phyloP scores from a whole-genome alignment of 2,329 filamentous ascomycete genomes.

The Hymenoscyphus linearis region DNA sequence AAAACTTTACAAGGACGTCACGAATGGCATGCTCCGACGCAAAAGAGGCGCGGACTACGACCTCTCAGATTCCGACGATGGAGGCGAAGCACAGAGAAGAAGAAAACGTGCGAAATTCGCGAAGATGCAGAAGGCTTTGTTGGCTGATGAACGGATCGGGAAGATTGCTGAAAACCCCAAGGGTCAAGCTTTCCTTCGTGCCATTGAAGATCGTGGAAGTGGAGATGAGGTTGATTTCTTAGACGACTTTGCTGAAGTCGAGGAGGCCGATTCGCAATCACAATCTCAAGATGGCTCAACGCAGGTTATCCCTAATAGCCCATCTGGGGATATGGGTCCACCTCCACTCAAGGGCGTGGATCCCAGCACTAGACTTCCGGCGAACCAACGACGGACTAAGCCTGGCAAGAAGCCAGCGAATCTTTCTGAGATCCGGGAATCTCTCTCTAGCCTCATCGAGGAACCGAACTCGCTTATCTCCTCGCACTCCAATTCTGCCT shows the following conservation, averaged over 20 bases:
- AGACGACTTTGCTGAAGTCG: slow-evolving; percentile 44
- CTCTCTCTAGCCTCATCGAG: slow-evolving; percentile 78
- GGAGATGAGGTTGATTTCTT: slow-evolving; percentile 76
- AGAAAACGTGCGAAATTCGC: slow-evolving; percentile 85
- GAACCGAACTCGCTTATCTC: slow-evolving; percentile 47
- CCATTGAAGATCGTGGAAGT: slow-evolving; percentile 75
- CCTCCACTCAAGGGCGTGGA: slow-evolving; percentile 40
- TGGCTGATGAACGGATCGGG: slow-evolving; percentile 83
- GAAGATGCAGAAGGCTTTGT: slow-evolving; percentile 83
- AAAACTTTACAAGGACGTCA: slow-evolving; percentile 89
- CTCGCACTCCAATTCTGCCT: slow-evolving; percentile 48
- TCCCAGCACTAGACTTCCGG: slow-evolving; percentile 47
- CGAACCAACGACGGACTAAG: slow-evolving; percentile 58
- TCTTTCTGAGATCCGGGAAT: slow-evolving; percentile 75
- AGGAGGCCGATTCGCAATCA: slow-evolving; percentile 35
- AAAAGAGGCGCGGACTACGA: slow-evolving; percentile 78
- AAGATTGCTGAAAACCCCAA: slow-evolving; percentile 87
- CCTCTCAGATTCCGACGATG: slow-evolving; percentile 87
- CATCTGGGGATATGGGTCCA: slow-evolving; percentile 36
- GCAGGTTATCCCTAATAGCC: slow-evolving; percentile 44
- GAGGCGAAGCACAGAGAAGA: slow-evolving; percentile 68
- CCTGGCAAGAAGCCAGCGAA: slow-evolving; percentile 63
- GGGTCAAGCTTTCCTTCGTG: slow-evolving; percentile 82
- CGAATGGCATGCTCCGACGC: slow-evolving; percentile 77
- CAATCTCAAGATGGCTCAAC: slow-evolving; percentile 32